phyloP scores from a whole-genome alignment of 1,139 yeast genomes.

The Pichia sp. region DNA sequence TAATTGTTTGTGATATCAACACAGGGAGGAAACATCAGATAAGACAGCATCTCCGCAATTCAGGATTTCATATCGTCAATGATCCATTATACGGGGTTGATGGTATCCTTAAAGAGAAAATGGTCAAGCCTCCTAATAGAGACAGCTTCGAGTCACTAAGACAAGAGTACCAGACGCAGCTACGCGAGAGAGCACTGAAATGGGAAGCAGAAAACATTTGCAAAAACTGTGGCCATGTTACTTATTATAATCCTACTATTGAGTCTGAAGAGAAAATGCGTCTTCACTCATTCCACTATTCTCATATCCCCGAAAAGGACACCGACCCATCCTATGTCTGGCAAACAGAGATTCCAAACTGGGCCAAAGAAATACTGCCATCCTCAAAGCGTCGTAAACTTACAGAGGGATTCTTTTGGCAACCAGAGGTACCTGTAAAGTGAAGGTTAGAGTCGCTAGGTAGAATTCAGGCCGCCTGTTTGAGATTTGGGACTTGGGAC shows the following conservation, averaged over 20 bases:
- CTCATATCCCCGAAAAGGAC: not conserved
- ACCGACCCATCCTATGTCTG: constrained; percentile 12
- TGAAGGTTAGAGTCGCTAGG: no score
- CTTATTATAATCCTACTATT: constrained; percentile 32
- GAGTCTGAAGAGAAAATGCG: constrained; percentile 36
- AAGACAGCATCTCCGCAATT: constrained; percentile 54
- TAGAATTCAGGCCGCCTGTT: no score
- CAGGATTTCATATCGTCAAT: constrained; percentile 62
- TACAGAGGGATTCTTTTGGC: no score
- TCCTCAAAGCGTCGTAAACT: no score
- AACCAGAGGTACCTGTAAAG: no score
- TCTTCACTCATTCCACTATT: constrained; percentile 48
- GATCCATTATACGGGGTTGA: constrained; percentile 47
- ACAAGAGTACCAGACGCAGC: constrained; percentile 2
- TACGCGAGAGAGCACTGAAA: constrained; percentile 5
- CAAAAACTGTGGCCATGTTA: constrained; percentile 36
- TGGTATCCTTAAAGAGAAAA: constrained; percentile 7
- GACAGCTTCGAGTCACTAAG: constrained; percentile 11
- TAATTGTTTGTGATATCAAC: constrained; percentile 54
- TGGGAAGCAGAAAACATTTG: constrained; percentile 27
- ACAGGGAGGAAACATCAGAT: constrained; percentile 79
- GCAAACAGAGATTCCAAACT: constrained; percentile 31
- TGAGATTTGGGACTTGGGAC: no score
- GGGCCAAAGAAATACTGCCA: constrained; percentile 24
- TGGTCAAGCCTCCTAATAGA: constrained; percentile 12